A percentile compares a stretch with the other conserved stretches of the same genome.
These are phyloP conservation scores for Rhododendron vialii DNA, from an alignment of 148 eudicot genomes.

Conservation along the genomic window DNA sequence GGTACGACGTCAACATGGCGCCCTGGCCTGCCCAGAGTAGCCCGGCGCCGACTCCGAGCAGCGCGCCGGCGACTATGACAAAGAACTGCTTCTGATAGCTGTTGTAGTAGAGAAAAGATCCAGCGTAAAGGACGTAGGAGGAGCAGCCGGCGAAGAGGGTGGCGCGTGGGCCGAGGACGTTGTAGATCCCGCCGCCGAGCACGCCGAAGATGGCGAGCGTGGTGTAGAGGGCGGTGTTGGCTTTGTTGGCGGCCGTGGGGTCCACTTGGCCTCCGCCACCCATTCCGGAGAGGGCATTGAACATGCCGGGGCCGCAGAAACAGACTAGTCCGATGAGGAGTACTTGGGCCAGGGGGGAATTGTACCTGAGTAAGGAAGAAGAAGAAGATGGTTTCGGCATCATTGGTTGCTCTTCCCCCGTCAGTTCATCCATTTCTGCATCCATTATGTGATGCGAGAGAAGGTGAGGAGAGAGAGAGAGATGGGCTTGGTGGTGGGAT, in stretches of 20 bases:
- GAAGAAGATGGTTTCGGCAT: background rate
- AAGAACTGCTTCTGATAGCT: slow-evolving; percentile 57
- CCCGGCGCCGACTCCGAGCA: slow-evolving; percentile 83
- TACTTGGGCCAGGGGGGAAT: slow-evolving; percentile 77
- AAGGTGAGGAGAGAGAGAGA: background rate
- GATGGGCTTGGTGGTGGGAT: background rate
- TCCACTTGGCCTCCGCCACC: slow-evolving; percentile 98
- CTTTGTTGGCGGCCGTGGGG: slow-evolving; percentile 86
- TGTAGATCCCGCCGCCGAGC: slow-evolving; percentile 90
- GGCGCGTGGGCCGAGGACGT: slow-evolving; percentile 67
- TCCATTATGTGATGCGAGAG: slow-evolving; percentile 20
- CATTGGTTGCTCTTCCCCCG: slow-evolving; percentile 4
- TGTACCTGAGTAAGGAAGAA: slow-evolving; percentile 44
- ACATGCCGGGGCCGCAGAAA: slow-evolving; percentile 96
- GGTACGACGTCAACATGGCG: slow-evolving; percentile 91
- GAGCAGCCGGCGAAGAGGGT: slow-evolving; percentile 75
- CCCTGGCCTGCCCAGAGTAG: slow-evolving; percentile 95
- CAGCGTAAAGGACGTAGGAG: slow-evolving; percentile 70
- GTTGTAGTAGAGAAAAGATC: slow-evolving; percentile 73
- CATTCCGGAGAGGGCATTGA: slow-evolving; percentile 89
- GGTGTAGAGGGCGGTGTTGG: slow-evolving; percentile 88
- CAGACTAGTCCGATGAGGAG: slow-evolving; percentile 73
- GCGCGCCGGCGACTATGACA: slow-evolving; percentile 62
- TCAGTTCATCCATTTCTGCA: slow-evolving; percentile 27
- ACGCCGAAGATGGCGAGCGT: slow-evolving; percentile 78